Conservation (phyloP, 2,329 filamentous ascomycete genomes). For the Aspergillus pseudoglaucus region DNA sequence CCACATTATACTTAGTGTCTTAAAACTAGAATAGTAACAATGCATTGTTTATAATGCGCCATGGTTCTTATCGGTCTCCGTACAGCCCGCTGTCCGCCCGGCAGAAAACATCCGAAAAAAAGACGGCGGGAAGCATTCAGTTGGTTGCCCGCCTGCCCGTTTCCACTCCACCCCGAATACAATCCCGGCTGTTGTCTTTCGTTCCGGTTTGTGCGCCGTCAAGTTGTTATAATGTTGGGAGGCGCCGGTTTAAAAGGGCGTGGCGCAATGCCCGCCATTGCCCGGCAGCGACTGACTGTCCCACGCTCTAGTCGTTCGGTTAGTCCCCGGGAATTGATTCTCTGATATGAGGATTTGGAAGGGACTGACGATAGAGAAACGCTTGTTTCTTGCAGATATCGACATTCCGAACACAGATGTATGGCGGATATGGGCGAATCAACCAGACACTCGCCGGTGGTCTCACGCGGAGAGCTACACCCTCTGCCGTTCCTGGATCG, state of each 20-base stretch:
- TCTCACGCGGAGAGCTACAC: conserved; percentile 16
- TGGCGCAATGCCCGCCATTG: conserved; percentile 36
- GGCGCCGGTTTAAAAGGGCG: conserved; percentile 48
- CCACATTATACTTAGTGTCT: neutral
- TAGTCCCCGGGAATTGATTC: conserved; percentile 11
- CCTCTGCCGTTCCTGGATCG: conserved; percentile 14
- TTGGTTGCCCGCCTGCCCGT: too few species aligned
- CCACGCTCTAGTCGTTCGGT: conserved; percentile 31
- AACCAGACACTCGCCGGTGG: conserved; percentile 15
- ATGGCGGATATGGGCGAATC: conserved; percentile 14
- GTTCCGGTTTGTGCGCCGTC: conserved; percentile 2
- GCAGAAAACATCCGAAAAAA: conserved; percentile 24
- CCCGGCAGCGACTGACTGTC: conserved; percentile 22
- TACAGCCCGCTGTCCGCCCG: conserved; percentile 19
- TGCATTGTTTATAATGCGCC: too few species aligned
- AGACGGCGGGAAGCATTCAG: conserved; percentile 1
- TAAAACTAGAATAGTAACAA: neutral
- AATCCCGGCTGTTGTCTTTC: conserved; percentile 7
- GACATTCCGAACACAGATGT: conserved; percentile 23
- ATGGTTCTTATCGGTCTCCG: neutral
- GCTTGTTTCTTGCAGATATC: conserved; percentile 25
- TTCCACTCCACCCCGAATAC: too few species aligned
- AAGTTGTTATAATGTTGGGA: conserved; percentile 45
- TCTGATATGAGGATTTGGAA: conserved; percentile 1
- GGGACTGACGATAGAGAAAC: conserved; percentile 10